phyloP scores from a whole-genome alignment of 2,329 filamentous ascomycete genomes.

The Ophiocordyceps camponoti-saundersi region DNA sequence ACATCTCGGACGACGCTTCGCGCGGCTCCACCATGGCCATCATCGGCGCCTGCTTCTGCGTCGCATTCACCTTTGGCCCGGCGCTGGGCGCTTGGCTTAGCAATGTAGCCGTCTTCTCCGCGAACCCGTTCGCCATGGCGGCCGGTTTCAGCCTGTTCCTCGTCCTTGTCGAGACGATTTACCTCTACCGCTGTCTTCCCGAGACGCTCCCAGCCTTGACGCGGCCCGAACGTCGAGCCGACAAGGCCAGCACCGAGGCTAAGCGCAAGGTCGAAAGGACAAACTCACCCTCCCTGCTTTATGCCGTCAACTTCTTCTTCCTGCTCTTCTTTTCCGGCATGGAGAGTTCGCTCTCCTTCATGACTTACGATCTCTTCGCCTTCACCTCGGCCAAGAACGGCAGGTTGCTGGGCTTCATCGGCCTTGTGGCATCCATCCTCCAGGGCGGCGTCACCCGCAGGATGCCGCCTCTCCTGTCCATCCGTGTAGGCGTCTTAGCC shows the following conservation, averaged over 20 bases:
- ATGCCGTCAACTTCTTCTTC: conserved; percentile 75
- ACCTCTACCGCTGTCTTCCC: conserved; percentile 69
- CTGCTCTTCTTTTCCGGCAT: conserved; percentile 95
- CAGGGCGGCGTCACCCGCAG: conserved; percentile 85
- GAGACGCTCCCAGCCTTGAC: conserved; percentile 59
- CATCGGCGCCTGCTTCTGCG: conserved; percentile 89
- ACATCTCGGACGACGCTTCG: conserved; percentile 75
- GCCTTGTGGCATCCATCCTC: conserved; percentile 76
- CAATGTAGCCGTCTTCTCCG: conserved; percentile 57
- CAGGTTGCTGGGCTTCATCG: conserved; percentile 74
- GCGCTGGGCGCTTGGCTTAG: conserved; percentile 78
- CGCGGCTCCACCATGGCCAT: conserved; percentile 89
- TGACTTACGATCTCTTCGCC: conserved; percentile 87
- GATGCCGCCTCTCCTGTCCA: conserved; percentile 62
- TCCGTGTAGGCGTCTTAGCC: conserved; percentile 61
- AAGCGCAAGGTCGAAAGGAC: conserved; percentile 33
- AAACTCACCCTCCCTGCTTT: conserved; percentile 71
- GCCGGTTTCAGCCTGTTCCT: conserved; percentile 74
- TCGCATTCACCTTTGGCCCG: conserved; percentile 93
- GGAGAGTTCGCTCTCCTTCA: conserved; percentile 94
- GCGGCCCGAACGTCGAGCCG: conserved; percentile 7
- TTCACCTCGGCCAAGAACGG: conserved; percentile 71
- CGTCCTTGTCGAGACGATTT: conserved; percentile 74
- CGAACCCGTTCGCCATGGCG: conserved; percentile 87
- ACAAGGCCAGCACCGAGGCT: conserved; percentile 8